Conservation (phyloP, 768 basidiomycete species). For the Clitopilus passeckerianus region DNA sequence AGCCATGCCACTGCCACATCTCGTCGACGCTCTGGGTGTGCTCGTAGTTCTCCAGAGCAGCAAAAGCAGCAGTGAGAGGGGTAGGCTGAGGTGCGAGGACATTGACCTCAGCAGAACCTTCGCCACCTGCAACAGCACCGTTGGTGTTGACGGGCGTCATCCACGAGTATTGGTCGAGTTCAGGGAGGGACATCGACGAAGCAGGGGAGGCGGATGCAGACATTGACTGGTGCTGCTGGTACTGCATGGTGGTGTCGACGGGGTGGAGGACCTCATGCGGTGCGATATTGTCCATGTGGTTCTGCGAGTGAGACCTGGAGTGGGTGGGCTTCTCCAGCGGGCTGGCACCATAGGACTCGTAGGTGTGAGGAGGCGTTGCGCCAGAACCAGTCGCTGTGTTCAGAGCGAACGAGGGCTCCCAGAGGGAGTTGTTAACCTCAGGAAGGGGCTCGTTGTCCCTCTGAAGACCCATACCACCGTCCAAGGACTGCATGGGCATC, state of each 20-base stretch:
- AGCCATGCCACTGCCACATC: neutral
- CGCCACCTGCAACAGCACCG: neutral
- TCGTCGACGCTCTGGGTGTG: neutral
- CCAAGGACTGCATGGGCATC: slow-evolving; percentile 18
- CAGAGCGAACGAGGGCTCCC: slow-evolving; percentile 31
- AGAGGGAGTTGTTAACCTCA: slow-evolving; percentile 41
- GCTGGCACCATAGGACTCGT: neutral
- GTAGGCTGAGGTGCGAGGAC: neutral
- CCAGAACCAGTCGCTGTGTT: too few relatives aligned
- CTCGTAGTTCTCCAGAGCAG: neutral
- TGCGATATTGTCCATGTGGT: neutral
- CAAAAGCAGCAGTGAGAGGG: neutral
- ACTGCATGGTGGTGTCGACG: neutral
- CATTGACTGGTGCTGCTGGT: neutral
- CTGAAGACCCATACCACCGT: slow-evolving; percentile 26
- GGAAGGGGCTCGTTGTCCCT: slow-evolving; percentile 45
- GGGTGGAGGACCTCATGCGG: neutral
- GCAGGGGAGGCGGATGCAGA: neutral
- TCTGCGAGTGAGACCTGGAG: neutral
- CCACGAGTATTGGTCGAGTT: neutral
- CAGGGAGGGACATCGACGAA: neutral
- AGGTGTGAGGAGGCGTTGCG: neutral
- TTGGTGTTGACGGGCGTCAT: neutral
- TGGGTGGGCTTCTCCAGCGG: neutral
- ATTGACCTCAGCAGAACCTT: neutral